Percentiles rank a stretch among this genome's conserved stretches.
These are phyloP conservation scores for Penicillium hordei DNA, from an alignment of 2,329 filamentous ascomycete species.

Conservation along the genomic window DNA sequence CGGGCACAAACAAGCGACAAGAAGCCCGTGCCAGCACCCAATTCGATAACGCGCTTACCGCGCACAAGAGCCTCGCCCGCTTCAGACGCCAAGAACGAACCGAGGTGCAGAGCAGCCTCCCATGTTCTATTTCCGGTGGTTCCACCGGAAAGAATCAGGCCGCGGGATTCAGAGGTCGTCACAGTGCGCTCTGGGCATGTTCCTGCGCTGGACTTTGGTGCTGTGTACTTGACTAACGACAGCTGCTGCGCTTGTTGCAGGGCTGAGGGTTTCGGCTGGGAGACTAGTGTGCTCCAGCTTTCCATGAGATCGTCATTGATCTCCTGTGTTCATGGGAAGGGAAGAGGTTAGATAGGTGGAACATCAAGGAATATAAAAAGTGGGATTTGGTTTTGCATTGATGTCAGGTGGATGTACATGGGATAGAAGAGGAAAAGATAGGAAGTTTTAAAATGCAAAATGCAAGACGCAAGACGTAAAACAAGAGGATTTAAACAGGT, in stretches of 20 bases:
- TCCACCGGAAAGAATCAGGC: conserved; percentile 55
- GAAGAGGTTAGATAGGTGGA: conserved; percentile 4
- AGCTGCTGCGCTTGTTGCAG: conserved; percentile 66
- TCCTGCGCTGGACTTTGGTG: conserved; percentile 23
- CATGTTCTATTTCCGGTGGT: conserved; percentile 69
- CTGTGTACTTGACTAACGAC: conserved; percentile 71
- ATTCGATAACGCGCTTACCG: conserved; percentile 60
- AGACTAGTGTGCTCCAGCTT: conserved; percentile 64
- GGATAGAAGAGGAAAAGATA: conserved; percentile 6
- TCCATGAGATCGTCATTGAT: conserved; percentile 79
- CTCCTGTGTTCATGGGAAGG: conserved; percentile 56
- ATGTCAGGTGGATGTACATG: conserved; percentile 13
- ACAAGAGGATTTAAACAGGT: conserved; percentile 13
- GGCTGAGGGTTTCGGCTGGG: conserved; percentile 63
- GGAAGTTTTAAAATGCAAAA: not conserved
- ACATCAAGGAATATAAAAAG: not conserved
- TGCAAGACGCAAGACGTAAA: conserved; percentile 12
- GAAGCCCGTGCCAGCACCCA: conserved; percentile 68
- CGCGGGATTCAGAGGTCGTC: conserved; percentile 55
- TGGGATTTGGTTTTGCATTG: conserved; percentile 3
- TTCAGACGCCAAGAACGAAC: conserved; percentile 55
- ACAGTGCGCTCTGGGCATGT: conserved; percentile 23
- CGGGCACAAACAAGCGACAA: conserved; percentile 64
- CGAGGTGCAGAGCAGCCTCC: conserved; percentile 67
- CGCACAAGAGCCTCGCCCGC: conserved; percentile 48